phyloP scores from a whole-genome alignment of 306 rosid species.

The Chamaecrista fasciculata region DNA sequence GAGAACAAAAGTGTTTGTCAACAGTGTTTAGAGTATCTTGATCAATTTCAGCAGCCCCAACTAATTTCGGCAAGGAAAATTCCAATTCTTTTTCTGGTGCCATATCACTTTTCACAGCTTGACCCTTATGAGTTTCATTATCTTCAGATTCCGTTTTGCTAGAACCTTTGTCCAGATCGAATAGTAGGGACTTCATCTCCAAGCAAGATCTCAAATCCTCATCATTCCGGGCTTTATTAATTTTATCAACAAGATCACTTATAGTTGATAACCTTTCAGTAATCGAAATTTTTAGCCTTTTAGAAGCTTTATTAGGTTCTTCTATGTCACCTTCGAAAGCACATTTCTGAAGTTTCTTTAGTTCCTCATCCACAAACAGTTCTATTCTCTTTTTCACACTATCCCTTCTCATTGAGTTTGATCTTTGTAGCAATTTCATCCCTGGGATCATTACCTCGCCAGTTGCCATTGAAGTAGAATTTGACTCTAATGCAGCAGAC shows the following conservation, averaged over 20 bases:
- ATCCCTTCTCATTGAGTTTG: slow-evolving; percentile 51
- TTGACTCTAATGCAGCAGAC: slow-evolving; percentile 40
- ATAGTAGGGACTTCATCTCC: slow-evolving; percentile 51
- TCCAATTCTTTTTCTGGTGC: slow-evolving; percentile 36
- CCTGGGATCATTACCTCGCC: slow-evolving; percentile 45
- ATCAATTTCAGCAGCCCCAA: slow-evolving; percentile 38
- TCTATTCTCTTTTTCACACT: slow-evolving; percentile 54
- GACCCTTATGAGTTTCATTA: slow-evolving; percentile 22
- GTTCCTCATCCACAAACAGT: slow-evolving; percentile 66
- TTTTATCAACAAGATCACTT: slow-evolving; percentile 49
- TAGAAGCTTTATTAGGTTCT: slow-evolving; percentile 46
- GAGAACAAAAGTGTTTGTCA: slow-evolving; percentile 47
- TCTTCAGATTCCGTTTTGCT: slow-evolving; percentile 32
- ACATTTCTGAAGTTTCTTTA: slow-evolving; percentile 51
- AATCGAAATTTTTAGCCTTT: slow-evolving; percentile 40
- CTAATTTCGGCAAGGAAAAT: slow-evolving; percentile 35
- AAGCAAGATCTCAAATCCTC: slow-evolving; percentile 60
- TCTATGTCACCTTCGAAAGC: slow-evolving; percentile 39
- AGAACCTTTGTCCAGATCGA: slow-evolving; percentile 22
- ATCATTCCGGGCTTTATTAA: slow-evolving; percentile 63
- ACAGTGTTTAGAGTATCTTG: slow-evolving; percentile 46
- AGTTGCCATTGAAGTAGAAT: slow-evolving; percentile 43
- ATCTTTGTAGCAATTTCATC: slow-evolving; percentile 62
- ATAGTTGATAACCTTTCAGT: slow-evolving; percentile 49
- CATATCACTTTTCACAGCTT: slow-evolving; percentile 27